Conservation (phyloP, 371 early-diverging fungal genomes). For the Dichotomocladium elegans region DNA sequence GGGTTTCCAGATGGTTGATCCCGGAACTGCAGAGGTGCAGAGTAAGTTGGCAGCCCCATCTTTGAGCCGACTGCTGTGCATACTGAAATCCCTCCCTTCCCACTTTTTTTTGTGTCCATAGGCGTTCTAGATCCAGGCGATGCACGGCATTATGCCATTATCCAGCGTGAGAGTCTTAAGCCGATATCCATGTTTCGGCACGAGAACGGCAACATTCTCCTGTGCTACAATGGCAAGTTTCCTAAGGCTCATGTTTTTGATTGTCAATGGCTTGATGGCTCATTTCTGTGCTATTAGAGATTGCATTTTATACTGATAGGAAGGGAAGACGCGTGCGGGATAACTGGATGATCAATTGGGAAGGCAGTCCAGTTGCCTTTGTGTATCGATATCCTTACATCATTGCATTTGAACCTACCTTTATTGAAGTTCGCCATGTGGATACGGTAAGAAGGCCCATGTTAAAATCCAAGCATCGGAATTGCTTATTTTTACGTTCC, state of each 20-base stretch:
- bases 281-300: slow-evolving; percentile 4
- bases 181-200: slow-evolving; percentile 82
- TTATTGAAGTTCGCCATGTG: slow-evolving; percentile 28
- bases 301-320: slow-evolving; percentile 40
- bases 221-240: slow-evolving; percentile 71
- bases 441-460: slow-evolving; percentile 11
- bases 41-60: slow-evolving; percentile 12
- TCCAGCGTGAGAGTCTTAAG: slow-evolving; percentile 24
- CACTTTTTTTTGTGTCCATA: not conserved
- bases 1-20: slow-evolving; percentile 90
- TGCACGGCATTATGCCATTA: slow-evolving; percentile 12
- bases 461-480: not conserved
- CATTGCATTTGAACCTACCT: slow-evolving; percentile 31
- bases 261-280: not conserved
- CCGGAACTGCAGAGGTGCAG: slow-evolving; percentile 64
- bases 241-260: not conserved
- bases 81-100: not conserved
- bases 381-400: slow-evolving; percentile 32
- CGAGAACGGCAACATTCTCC: slow-evolving; percentile 67
- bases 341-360: slow-evolving; percentile 32
- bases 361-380: slow-evolving; percentile 29
- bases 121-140: slow-evolving; percentile 31
- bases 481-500: too few relatives aligned
- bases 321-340: slow-evolving; percentile 28
- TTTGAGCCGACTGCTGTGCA: too few relatives aligned